A percentile compares a stretch with the other conserved stretches of the same genome.
Evolutionary conservation across 805 yeast species (phyloP).

Genomic region (Starmera dryadoides): DNA sequence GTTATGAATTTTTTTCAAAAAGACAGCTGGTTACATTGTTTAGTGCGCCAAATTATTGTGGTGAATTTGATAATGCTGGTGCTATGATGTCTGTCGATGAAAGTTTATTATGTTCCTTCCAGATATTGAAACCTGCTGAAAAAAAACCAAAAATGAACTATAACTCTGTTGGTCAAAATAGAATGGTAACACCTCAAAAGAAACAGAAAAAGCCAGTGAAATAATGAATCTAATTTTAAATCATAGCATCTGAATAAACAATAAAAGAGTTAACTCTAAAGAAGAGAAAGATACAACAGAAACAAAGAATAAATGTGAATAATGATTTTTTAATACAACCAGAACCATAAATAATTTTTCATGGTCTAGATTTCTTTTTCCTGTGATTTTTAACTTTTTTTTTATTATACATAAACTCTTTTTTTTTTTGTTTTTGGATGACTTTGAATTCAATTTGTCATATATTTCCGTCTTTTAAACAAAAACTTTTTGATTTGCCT

Average conservation of each 20-base stretch:
- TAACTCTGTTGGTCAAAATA: constrained; percentile 30
- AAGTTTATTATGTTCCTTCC: constrained; percentile 90
- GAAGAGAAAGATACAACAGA: not conserved
- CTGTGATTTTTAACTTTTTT: not conserved
- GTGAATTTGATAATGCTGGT: constrained; percentile 98
- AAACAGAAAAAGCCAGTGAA: constrained; percentile 46
- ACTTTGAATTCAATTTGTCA: no score
- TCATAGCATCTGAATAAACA: no score
- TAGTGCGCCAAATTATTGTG: constrained; percentile 97
- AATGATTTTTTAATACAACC: not conserved
- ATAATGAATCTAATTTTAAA: constrained; percentile 19
- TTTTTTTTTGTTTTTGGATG: no score
- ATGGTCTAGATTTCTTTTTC: no score
- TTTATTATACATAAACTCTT: no score
- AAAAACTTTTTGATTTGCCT: not conserved
- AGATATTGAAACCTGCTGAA: constrained; percentile 95
- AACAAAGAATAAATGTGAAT: not conserved
- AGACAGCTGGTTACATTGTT: constrained; percentile 93
- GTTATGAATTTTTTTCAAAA: constrained; percentile 93
- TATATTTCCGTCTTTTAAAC: no score
- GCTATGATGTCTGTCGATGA: constrained; percentile 99
- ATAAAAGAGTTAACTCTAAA: no score
- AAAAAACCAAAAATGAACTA: constrained; percentile 71
- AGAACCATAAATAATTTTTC: no score
- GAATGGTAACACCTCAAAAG: constrained; percentile 55